Evolutionary conservation across 1,284 basidiomycete species (phyloP).

Genomic region (Trametes pubescens): DNA sequence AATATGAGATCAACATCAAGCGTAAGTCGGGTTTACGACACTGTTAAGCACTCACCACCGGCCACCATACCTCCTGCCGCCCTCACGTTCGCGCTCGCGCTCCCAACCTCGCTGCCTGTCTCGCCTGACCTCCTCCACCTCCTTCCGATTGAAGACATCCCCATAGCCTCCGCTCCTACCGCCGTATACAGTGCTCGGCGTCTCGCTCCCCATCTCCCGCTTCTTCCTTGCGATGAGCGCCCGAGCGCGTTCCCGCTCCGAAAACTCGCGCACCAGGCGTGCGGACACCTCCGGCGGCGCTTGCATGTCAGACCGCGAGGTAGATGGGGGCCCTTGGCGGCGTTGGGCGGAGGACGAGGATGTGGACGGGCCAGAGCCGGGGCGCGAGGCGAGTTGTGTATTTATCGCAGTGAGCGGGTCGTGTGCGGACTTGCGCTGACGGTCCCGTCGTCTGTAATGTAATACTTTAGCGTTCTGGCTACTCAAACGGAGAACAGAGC

Average conservation of each 20-base stretch:
- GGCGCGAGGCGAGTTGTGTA: constrained; percentile 60
- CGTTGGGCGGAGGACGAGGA: constrained; percentile 33
- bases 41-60: constrained; percentile 7
- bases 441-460: constrained; percentile 62
- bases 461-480: neutral
- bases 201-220: constrained; percentile 67
- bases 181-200: constrained; percentile 74
- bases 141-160: constrained; percentile 74
- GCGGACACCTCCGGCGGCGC: constrained; percentile 55
- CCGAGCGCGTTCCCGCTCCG: constrained; percentile 75
- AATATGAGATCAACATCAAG: neutral
- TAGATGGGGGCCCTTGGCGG: constrained; percentile 22
- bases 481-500: neutral
- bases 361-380: constrained; percentile 29
- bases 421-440: constrained; percentile 64
- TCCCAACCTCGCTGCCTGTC: constrained; percentile 37
- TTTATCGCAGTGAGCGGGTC: constrained; percentile 81
- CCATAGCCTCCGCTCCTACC: constrained; percentile 61
- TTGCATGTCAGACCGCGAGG: constrained; percentile 20
- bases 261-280: constrained; percentile 72
- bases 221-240: constrained; percentile 72
- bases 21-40: neutral
- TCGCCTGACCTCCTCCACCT: constrained; percentile 71
- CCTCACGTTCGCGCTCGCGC: constrained; percentile 6
- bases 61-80: neutral